Percentiles rank a stretch among this genome's conserved stretches.
These are phyloP conservation scores for Leucosporidium yakuticum DNA, from an alignment of 768 basidiomycete genomes.

Conservation along the genomic window DNA sequence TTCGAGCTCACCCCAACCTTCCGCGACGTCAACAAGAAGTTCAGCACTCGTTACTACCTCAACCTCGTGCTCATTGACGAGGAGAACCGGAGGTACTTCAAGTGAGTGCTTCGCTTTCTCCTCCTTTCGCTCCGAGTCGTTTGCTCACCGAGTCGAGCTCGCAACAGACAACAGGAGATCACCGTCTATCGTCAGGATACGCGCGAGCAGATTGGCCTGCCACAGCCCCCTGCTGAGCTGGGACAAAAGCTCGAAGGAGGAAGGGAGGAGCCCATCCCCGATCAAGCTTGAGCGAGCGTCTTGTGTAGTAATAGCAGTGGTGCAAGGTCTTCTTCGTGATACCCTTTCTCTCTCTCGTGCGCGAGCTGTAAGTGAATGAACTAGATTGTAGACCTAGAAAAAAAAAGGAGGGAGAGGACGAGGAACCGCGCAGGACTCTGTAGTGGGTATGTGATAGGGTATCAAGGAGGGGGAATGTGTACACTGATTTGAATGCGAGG, in stretches of 20 bases:
- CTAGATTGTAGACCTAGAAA: no score
- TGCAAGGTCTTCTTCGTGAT: no score
- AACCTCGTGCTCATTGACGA: conserved; percentile 97
- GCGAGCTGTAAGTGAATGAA: no score
- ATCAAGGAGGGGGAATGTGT: no score
- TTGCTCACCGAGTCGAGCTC: background rate
- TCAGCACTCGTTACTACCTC: conserved; percentile 91
- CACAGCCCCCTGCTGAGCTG: background rate
- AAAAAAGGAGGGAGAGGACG: no score
- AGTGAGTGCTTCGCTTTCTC: conserved; percentile 44
- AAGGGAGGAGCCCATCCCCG: no score
- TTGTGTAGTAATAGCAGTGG: no score
- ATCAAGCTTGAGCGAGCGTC: no score
- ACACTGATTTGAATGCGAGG: no score
- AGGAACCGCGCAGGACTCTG: no score
- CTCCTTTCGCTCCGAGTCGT: background rate
- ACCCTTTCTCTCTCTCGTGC: no score
- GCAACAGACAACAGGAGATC: conserved; percentile 33
- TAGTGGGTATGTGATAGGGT: no score
- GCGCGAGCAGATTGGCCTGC: background rate
- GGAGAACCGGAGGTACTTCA: conserved; percentile 95
- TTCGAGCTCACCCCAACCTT: conserved; percentile 98
- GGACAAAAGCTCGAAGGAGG: conserved; percentile 7
- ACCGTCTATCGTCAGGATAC: conserved; percentile 32
- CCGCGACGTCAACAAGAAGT: conserved; percentile 99